phyloP scores from a whole-genome alignment of 163 green algal genomes.

The Scenedesmus sp. region DNA sequence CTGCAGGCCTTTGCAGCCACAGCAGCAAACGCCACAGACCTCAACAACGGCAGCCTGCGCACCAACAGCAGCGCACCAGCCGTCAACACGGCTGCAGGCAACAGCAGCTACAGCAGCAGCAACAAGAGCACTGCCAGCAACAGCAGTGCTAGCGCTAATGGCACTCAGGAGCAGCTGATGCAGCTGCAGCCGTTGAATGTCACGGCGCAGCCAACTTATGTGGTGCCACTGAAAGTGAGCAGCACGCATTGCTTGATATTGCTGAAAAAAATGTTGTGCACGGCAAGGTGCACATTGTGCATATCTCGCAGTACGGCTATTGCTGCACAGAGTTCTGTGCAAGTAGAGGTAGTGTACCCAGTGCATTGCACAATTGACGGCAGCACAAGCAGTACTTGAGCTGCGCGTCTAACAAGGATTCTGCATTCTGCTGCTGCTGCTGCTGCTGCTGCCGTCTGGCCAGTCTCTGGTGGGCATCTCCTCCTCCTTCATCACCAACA shows the following conservation, averaged over 20 bases:
- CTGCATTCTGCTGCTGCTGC: neutral
- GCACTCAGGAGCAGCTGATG: neutral
- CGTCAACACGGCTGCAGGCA: neutral
- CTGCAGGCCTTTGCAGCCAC: constrained; percentile 30
- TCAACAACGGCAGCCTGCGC: constrained; percentile 10
- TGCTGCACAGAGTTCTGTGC: too few species aligned
- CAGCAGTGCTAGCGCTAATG: neutral
- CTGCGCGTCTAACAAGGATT: too few species aligned
- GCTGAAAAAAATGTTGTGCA: neutral
- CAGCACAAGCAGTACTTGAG: too few species aligned
- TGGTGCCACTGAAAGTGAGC: constrained; percentile 43
- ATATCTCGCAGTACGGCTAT: neutral
- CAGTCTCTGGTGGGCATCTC: constrained; percentile 50
- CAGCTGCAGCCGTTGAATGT: constrained; percentile 3
- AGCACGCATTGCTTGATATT: neutral
- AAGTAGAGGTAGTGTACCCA: too few species aligned
- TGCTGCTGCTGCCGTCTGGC: constrained; percentile 42
- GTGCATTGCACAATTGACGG: too few species aligned
- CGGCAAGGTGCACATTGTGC: neutral
- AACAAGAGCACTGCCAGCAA: neutral
- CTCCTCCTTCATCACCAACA: constrained; percentile 56
- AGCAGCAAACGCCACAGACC: neutral
- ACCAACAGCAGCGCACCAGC: constrained; percentile 18
- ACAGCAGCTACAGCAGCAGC: neutral
- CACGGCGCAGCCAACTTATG: neutral